Conservation (phyloP, 2,329 filamentous ascomycete genomes). For the Pyricularia pennisetigena region DNA sequence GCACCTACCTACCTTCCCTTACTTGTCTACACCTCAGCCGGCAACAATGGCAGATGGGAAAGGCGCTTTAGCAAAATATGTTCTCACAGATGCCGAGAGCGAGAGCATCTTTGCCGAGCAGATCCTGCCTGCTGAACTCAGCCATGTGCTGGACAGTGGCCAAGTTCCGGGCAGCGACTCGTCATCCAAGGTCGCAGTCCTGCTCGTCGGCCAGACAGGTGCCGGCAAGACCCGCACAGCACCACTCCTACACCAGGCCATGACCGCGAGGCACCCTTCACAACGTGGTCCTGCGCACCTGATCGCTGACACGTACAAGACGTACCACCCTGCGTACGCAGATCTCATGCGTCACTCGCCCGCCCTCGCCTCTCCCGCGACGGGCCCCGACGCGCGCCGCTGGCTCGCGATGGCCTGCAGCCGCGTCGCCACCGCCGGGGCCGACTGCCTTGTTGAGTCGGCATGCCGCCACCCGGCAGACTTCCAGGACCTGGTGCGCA, state of each 20-base stretch:
- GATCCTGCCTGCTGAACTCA: slow-evolving; percentile 13
- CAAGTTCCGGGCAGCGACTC: neutral
- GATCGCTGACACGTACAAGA: slow-evolving; percentile 39
- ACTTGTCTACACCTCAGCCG: neutral
- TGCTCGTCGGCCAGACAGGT: slow-evolving; percentile 33
- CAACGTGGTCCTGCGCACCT: slow-evolving; percentile 24
- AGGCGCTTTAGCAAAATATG: slow-evolving; percentile 9
- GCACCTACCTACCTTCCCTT: too few species aligned
- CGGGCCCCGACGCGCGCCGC: slow-evolving; percentile 28
- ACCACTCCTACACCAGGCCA: slow-evolving; percentile 23
- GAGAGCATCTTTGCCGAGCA: slow-evolving; percentile 15
- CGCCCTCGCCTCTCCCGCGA: slow-evolving; percentile 26
- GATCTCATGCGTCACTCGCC: slow-evolving; percentile 17
- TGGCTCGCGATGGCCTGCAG: slow-evolving; percentile 32
- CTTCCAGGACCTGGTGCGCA: slow-evolving; percentile 23
- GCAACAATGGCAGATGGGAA: neutral
- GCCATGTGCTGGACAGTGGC: neutral
- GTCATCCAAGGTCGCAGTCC: neutral
- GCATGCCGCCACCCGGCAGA: slow-evolving; percentile 33
- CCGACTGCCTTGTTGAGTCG: slow-evolving; percentile 32
- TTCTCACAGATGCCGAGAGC: slow-evolving; percentile 17
- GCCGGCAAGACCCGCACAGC: slow-evolving; percentile 36
- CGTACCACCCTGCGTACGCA: slow-evolving; percentile 32
- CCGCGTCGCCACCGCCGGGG: slow-evolving; percentile 5
- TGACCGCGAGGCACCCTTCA: slow-evolving; percentile 11